These are phyloP conservation scores for Spergularia azorica DNA, from an alignment of 179 eudicot genomes.

Conservation along the genomic window DNA sequence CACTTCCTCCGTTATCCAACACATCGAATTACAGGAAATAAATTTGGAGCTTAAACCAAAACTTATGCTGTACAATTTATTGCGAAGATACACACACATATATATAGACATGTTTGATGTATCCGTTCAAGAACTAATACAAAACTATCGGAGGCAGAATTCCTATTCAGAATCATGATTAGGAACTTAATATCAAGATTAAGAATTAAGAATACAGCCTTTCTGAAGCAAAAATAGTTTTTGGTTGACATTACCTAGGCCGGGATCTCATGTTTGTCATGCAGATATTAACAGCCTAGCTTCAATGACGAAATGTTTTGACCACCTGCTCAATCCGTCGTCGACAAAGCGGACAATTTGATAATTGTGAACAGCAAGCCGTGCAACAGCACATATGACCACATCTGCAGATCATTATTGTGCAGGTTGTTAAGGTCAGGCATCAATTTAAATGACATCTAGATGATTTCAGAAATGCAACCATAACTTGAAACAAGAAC, in stretches of 20 bases:
- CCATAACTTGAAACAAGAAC: too few relatives aligned
- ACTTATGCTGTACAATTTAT: too few relatives aligned
- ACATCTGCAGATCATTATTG: constrained; percentile 51
- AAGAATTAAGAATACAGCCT: neutral
- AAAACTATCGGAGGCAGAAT: neutral
- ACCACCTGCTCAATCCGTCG: constrained; percentile 76
- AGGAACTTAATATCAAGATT: neutral
- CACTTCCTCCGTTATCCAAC: too few relatives aligned
- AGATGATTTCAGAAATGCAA: too few relatives aligned
- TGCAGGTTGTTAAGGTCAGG: neutral
- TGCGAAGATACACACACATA: too few relatives aligned
- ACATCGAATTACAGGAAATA: too few relatives aligned
- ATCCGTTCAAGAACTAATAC: neutral
- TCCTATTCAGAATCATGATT: neutral
- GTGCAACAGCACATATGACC: constrained; percentile 98
- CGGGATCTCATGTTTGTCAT: neutral
- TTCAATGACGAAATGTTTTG: constrained; percentile 76
- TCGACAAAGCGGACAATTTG: constrained; percentile 86
- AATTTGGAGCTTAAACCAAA: too few relatives aligned
- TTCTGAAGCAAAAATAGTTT: neutral
- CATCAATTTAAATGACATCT: too few relatives aligned
- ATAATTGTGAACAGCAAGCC: constrained; percentile 73
- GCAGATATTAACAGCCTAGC: neutral
- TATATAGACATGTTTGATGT: neutral
- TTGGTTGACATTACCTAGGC: neutral